Conservation (phyloP, 2,329 filamentous ascomycete species). For the Alternaria alternata region DNA sequence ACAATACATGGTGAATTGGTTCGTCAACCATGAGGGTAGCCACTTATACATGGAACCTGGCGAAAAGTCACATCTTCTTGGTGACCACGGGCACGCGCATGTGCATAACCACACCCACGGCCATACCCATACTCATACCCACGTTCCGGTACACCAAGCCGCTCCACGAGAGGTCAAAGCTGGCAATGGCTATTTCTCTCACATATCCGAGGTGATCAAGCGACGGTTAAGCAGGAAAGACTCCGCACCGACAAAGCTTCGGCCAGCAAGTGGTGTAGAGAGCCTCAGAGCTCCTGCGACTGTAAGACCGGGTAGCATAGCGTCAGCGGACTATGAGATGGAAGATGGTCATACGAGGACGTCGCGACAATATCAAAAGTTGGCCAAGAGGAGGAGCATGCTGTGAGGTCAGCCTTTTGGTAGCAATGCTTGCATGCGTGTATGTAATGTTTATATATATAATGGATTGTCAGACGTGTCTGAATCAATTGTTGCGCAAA, state of each 20-base stretch:
- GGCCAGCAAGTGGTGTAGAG: slow-evolving; percentile 32
- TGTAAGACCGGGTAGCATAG: slow-evolving; percentile 33
- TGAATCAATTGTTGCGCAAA: background rate
- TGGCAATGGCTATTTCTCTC: slow-evolving; percentile 6
- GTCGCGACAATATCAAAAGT: slow-evolving; percentile 43
- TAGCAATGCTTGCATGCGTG: background rate
- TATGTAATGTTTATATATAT: slow-evolving; percentile 1
- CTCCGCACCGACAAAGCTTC: slow-evolving; percentile 19
- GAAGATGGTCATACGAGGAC: slow-evolving; percentile 47
- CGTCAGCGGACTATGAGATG: slow-evolving; percentile 39
- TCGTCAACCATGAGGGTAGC: slow-evolving; percentile 56
- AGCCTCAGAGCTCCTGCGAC: slow-evolving; percentile 16
- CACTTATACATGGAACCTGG: slow-evolving; percentile 63
- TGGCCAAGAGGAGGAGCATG: slow-evolving; percentile 50
- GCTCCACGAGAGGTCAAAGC: background rate
- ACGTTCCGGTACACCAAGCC: slow-evolving; percentile 7
- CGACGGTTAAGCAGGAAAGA: slow-evolving; percentile 22
- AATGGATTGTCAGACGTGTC: background rate
- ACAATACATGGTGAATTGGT: slow-evolving; percentile 59
- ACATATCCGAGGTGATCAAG: slow-evolving; percentile 12
- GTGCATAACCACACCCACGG: slow-evolving; percentile 18
- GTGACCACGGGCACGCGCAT: slow-evolving; percentile 21
- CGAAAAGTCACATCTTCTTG: slow-evolving; percentile 37
- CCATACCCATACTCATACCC: slow-evolving; percentile 17
- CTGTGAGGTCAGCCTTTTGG: slow-evolving; percentile 28